Base-by-base conservation (phyloP, 495 filamentous ascomycete species). In the Cercophora samala region DNA sequence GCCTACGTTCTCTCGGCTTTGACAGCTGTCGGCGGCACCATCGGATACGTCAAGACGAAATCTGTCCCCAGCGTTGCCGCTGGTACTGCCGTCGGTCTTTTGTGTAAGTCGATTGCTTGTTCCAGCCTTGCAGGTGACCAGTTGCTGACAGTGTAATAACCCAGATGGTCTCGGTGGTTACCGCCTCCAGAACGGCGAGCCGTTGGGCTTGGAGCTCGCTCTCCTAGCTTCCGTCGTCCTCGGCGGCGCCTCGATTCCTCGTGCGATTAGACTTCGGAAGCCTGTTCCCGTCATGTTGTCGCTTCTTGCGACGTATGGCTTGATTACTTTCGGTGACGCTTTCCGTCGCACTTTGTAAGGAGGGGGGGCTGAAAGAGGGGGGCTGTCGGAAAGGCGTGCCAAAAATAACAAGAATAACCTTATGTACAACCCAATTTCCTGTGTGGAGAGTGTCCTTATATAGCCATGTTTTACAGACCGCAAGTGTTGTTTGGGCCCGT, bases 41-140 rank as follows among this genome's bases (percentile, higher is more conserved):
- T 90, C 71, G 95, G 95, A 73, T 99, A 90, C 60, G 69, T 80
- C 32, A 89, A 88, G 73, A 95, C 93, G 0, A 88, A 91, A 65
- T 97, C 93, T 24, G 75, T 93, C 66, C 94, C 94, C 52, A 96
- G 93, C 18, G 81, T 98, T 68, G 85, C 84, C 1, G 95, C 95
- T 22, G 95, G 95, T 32, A 73, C 90, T 64, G 88, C 88, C 26
- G 92, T 99, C 70, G 95, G 95, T 60, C 77, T 81, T 51, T 74
- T 87, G 25, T 84, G 82, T 84, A 76, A 8, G 81, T 80, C 15
- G 29, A 52, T 18, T 59, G 19, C 18, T 3, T 18, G 19, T 19
- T 60, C 15, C 56, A 19, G 5, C 37, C 13, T 8, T 8, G 6
- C 2, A 46, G 37, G 37, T 9, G 11, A 18, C 37, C 15, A 8